Conservation (phyloP, 2,329 filamentous ascomycete species). For the Clonostachys sp. region DNA sequence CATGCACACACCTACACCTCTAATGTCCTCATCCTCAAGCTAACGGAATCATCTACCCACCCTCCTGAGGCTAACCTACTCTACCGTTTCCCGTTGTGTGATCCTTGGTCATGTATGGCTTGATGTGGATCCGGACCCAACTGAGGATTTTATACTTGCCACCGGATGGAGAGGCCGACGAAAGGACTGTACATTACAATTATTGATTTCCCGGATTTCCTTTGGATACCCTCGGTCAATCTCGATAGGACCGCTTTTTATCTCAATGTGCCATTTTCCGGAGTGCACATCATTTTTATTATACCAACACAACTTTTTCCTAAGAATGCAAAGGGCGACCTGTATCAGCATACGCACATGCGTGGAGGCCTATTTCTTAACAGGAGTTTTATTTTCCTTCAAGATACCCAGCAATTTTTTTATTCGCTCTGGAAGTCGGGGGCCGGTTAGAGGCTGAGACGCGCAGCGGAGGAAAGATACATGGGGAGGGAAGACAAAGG, state of each 20-base stretch:
- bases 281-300: background rate
- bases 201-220: background rate
- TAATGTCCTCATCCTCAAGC: background rate
- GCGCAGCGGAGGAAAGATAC: background rate
- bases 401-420: constrained; percentile 5
- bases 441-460: background rate
- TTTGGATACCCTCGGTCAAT: constrained; percentile 1
- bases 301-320: background rate
- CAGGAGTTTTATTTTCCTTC: constrained; percentile 1
- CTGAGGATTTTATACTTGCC: background rate
- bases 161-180: constrained; percentile 1
- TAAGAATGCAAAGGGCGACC: constrained; percentile 3
- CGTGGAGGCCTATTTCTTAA: background rate
- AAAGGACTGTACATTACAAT: constrained; percentile 2
- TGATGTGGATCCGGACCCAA: constrained; percentile 2
- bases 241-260: background rate
- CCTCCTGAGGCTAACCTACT: background rate
- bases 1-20: background rate
- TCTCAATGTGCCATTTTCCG: background rate
- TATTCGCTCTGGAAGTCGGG: background rate
- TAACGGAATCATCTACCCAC: background rate
- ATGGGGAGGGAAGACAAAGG: background rate
- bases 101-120: background rate
- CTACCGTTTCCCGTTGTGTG: background rate
- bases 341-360: constrained; percentile 1